Base-by-base conservation (phyloP, 2,329 filamentous ascomycete species). In the Fusarium tricinctum region DNA sequence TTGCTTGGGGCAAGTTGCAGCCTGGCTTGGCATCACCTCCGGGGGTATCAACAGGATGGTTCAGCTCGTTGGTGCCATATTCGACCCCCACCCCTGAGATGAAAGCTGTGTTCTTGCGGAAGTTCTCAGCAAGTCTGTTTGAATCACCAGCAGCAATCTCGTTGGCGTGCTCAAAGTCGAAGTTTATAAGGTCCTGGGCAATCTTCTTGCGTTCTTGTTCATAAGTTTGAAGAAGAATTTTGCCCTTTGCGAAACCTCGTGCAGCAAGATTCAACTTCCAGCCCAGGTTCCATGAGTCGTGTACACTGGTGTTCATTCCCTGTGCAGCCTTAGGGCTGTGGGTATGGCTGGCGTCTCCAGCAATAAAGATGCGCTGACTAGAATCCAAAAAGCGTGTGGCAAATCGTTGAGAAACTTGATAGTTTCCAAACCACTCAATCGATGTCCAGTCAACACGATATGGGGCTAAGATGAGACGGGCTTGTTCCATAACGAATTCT, bases 291-390 rank as follows among this genome's bases (percentile, higher is more conserved):
- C 91, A 85, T 3, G 85, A 80, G 60, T 91, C 90, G 44, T 85
- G 80, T 78, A 88, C 86, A 8, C 83, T 83, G 5, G 83, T 84
- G 75, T 93, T 93, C 84, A 86, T 85, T 38, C 84, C 90, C 77
- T 91, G 90, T 0, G 89, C 90, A 0, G 89, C 89, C 75, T 92
- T 92, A 3, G 90, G 90, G 0, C 87, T 90, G 73, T 92, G 90
- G 0, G 90, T 92, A 67, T 92, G 90, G 61, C 88, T 89, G 28
- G 90, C 89, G 72, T 92, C 90, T 10, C 89, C 89, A 6, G 88
- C 88, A 23, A 92, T 81, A 74, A 92, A 92, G 20, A 62, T 62
- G 89, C 85, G 17, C 86, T 84, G 26, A 2, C 32, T 38, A 3
- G 38, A 23, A 17, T 52, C 49, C 8, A 28, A 22, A 52, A 52